Percentiles rank a stretch among this genome's conserved stretches.
Evolutionary conservation across 208 protist genomes (phyloP).

Genomic region (Crithidia fasciculata): DNA sequence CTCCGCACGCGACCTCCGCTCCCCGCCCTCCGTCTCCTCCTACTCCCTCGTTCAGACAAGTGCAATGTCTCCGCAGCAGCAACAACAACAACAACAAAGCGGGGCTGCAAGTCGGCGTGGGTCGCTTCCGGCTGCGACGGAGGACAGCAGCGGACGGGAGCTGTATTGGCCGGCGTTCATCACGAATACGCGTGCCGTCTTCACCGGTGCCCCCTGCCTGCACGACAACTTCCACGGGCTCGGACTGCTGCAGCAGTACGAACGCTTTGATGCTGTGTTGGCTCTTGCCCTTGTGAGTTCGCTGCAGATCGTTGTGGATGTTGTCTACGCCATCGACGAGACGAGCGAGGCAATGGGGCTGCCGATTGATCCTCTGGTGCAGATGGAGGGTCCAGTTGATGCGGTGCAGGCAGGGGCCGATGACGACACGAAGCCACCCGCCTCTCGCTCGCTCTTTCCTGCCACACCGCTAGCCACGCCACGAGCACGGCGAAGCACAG

Average conservation of each 20-base stretch:
- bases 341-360: conserved; percentile 46
- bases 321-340: conserved; percentile 77
- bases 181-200: conserved; percentile 30
- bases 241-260: conserved; percentile 41
- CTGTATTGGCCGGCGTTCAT: conserved; percentile 82
- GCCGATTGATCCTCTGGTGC: conserved; percentile 26
- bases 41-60: not conserved
- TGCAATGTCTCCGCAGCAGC: not conserved
- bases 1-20: not conserved
- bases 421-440: not conserved
- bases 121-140: not conserved
- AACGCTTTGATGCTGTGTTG: conserved; percentile 55
- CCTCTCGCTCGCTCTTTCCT: conserved; percentile 5
- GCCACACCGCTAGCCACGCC: not conserved
- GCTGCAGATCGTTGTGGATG: conserved; percentile 64
- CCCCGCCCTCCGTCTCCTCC: not conserved
- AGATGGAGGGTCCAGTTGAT: no score
- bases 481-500: not conserved
- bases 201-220: conserved; percentile 31
- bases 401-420: not conserved
- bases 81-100: not conserved
- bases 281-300: conserved; percentile 45
- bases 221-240: conserved; percentile 39
- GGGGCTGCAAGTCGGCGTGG: not conserved
- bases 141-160: conserved; percentile 15